phyloP scores from a whole-genome alignment of 169 alveolate genomes.

The Perkinsus olseni region DNA sequence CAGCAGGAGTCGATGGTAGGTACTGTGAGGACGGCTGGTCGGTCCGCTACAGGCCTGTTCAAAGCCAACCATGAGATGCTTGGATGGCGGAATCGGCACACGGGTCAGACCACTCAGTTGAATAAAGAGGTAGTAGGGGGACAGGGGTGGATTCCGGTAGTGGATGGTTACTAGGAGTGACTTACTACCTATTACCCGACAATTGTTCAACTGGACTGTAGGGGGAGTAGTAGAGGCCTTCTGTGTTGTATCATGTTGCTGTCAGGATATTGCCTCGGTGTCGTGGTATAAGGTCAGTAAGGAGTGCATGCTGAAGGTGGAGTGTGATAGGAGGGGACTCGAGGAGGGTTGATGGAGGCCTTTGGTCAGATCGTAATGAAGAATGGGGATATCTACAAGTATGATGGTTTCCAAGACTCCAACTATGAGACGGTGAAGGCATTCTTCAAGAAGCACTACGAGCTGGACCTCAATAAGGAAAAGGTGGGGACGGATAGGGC shows the following conservation, averaged over 20 bases:
- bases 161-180: background rate
- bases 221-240: constrained; percentile 13
- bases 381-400: background rate
- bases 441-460: constrained; percentile 24
- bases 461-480: background rate
- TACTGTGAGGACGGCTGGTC: background rate
- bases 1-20: background rate
- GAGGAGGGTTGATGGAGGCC: background rate
- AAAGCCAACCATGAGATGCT: constrained; percentile 32
- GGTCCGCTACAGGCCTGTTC: constrained; percentile 16
- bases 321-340: background rate
- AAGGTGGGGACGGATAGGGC: constrained; percentile 8
- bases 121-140: constrained; percentile 27
- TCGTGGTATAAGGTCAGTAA: constrained; percentile 16
- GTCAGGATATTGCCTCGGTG: background rate
- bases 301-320: constrained; percentile 17
- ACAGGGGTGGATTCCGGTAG: constrained; percentile 6
- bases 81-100: constrained; percentile 32
- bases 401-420: background rate
- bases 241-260: constrained; percentile 8
- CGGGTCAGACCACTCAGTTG: constrained; percentile 33
- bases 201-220: background rate
- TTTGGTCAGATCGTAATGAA: background rate
- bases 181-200: background rate
- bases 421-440: constrained; percentile 17